Base-by-base conservation (phyloP, 2,329 filamentous ascomycete genomes). In the Diplodia mutila region DNA sequence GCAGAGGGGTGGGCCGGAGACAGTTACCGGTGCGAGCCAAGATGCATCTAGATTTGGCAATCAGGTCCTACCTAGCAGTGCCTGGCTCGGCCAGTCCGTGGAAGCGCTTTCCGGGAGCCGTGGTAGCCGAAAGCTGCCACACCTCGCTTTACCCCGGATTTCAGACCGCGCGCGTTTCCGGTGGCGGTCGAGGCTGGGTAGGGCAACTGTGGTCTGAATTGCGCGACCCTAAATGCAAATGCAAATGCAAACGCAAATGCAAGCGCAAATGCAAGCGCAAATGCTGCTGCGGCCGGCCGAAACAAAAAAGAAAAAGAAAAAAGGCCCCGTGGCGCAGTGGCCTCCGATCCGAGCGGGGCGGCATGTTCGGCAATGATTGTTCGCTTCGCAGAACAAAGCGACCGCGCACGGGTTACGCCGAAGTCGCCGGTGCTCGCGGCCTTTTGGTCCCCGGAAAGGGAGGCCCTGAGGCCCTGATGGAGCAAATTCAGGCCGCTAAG, bases 341-440 rank as follows among this genome's bases (percentile, higher is more conserved):
- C 59, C 39, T 49, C 57, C 42, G 57, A 48, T 7, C 14, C 9
- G 34, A 37, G 57, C 25, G 18, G 25, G 57, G 42, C 59, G 59
- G 59, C 59, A 63, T 63, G 42, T 63, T 63, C 59, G 59, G 59
- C 59, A 46, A 9, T 21, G 3, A 63, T 49, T 61, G 57, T 32
- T 23, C 39, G 21, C 55, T 23, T 59, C 34, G 23, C 21, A 25
- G 3, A 25, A 49, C 59, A 63, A 51, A 51, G 29, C 11, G 37
- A 12, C 39, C 16, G 16, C 18, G 16, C n/a, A 9, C 29, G 42
- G 57, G 57, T 16, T 21, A 42, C 46, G 42, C 59, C 59, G 57
- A 61, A 9, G 57, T 49, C 57, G 57, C 42, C 9, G 57, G 4
- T 32, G n/a, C 21, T 32, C 29, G 29, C 29, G n/a, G 53, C 29